Base-by-base conservation (phyloP, 805 yeast species). In the Torulaspora microellipsoides region DNA sequence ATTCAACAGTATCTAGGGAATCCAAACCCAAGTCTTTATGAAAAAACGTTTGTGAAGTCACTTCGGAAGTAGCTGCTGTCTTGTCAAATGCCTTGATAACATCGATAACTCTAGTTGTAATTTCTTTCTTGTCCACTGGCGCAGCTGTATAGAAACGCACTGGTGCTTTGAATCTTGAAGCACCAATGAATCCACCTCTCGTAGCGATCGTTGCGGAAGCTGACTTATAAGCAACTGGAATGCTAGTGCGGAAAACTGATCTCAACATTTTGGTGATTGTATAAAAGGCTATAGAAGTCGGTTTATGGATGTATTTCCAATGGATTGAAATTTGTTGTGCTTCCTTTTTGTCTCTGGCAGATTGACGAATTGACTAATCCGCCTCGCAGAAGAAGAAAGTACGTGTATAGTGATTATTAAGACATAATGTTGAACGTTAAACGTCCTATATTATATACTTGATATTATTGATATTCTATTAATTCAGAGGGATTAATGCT, bases 1-100 rank as follows among this genome's bases (percentile, higher is more conserved):
- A 90, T 72, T 91, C 99, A 50, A 91, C 96, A 51, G 93, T 85
- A 62, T 91, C 99, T 54, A 91, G 76, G 8, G 96, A 86, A 68
- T 91, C 99, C 63, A 77, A 67, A 13, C 77, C 78, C 60, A 76
- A 68, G 57, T 76, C 81, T 54, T 73, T 76, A 50, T 74, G 72
- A 65, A 75, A 77, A 40, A 72, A 64, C 31, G 81, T 70, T 34
- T 70, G 74, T 12, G 50, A 40, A 17, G 57, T 49, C 36, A 66
- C 54, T 32, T 56, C 52, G 36, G 75, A 71, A 45, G 73, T 69
- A 44, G 72, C 75, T 38, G 77, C 68, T 51, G 77, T 76, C 68
- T 83, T 81, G 65, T 75, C 78, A 55, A 81, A 79, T 27, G 81
- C 74, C 62, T 73, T 73, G 66, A 83, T 74, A 45, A 93, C 95